These are phyloP conservation scores for Lentinula novae-zelandiae DNA, from an alignment of 1,284 basidiomycete species.

Conservation along the genomic window DNA sequence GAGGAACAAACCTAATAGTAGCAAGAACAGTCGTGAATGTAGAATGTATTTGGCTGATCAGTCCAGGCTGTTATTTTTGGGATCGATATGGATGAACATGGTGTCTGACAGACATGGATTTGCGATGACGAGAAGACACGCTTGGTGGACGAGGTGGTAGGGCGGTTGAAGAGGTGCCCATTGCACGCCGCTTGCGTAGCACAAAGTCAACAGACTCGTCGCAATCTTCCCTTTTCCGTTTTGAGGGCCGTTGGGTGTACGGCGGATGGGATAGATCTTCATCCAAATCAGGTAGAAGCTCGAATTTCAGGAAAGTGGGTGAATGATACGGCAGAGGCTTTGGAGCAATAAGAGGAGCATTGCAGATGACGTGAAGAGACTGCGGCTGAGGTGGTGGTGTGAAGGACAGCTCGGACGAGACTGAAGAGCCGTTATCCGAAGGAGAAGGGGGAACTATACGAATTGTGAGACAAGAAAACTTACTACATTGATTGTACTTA, in stretches of 20 bases:
- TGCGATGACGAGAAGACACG: slow-evolving; percentile 8
- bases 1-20: slow-evolving; percentile 1
- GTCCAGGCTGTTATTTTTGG: slow-evolving; percentile 2
- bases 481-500: not conserved
- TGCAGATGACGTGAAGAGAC: slow-evolving; percentile 33
- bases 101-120: not conserved
- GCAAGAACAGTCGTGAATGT: not conserved
- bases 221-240: slow-evolving; percentile 49
- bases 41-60: not conserved
- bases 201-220: slow-evolving; percentile 22
- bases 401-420: slow-evolving; percentile 23
- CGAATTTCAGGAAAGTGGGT: slow-evolving; percentile 63
- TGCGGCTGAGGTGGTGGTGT: slow-evolving; percentile 20
- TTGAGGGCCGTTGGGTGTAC: slow-evolving; percentile 48
- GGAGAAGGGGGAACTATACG: slow-evolving; percentile 36
- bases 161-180: not conserved
- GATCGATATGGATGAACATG: slow-evolving; percentile 8
- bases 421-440: slow-evolving; percentile 33
- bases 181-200: slow-evolving; percentile 18
- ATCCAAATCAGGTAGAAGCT: slow-evolving; percentile 59
- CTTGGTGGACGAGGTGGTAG: slow-evolving; percentile 8
- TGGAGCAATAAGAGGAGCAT: slow-evolving; percentile 61
- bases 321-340: slow-evolving; percentile 66
- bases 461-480: not conserved
- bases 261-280: slow-evolving; percentile 68